These are phyloP conservation scores for Mortierella sp. DNA, from an alignment of 371 early-diverging fungal species.

Conservation along the genomic window DNA sequence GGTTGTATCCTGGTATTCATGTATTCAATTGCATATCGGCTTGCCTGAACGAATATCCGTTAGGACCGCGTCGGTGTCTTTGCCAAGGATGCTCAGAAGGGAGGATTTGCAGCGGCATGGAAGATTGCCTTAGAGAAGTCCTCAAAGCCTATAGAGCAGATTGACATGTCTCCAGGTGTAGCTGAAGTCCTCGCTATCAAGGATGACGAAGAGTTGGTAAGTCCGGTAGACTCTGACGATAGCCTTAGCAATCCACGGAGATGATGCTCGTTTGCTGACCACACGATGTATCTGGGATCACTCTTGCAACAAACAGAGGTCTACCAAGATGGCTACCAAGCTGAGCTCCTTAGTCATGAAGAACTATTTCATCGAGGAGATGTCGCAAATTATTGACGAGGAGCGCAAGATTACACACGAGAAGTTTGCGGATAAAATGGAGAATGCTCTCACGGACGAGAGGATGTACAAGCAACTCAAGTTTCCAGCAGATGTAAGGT, in stretches of 20 bases:
- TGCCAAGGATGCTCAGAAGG: constrained; percentile 79
- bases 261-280: neutral
- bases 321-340: constrained; percentile 78
- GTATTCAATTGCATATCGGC: too few relatives aligned
- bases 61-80: constrained; percentile 84
- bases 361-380: constrained; percentile 86
- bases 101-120: constrained; percentile 88
- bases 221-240: constrained; percentile 1
- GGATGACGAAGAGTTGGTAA: constrained; percentile 89
- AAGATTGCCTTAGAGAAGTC: constrained; percentile 63
- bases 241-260: neutral
- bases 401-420: constrained; percentile 91
- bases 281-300: neutral
- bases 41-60: neutral
- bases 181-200: constrained; percentile 84
- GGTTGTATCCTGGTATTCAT: too few relatives aligned
- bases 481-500: constrained; percentile 75
- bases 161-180: constrained; percentile 82
- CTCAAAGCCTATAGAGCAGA: constrained; percentile 64
- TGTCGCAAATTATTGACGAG: constrained; percentile 87
- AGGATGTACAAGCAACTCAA: constrained; percentile 72
- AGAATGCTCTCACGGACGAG: constrained; percentile 75
- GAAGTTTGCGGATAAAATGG: constrained; percentile 81
- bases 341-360: constrained; percentile 83
- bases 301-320: constrained; percentile 59